Percentiles rank a stretch among this genome's conserved stretches.
Evolutionary conservation across 805 yeast genomes (phyloP).

Genomic region (Lipomyces chichibuensis): DNA sequence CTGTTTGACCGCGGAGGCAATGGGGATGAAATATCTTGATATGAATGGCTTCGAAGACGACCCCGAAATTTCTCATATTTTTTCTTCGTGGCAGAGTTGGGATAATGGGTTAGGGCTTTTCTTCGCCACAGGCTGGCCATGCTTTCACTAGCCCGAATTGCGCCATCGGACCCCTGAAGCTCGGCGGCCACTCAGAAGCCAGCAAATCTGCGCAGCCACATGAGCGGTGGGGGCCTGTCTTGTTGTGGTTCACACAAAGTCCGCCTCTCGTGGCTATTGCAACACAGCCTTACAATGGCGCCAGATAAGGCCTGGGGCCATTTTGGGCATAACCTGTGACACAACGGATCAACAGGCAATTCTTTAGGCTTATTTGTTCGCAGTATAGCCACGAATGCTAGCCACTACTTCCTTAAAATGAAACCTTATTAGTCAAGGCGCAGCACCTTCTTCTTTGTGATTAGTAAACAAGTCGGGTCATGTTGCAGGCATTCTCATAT

Average conservation of each 20-base stretch:
- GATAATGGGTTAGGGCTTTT: neutral
- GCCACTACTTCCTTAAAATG: neutral
- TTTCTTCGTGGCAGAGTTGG: neutral
- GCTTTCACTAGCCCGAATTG: slow-evolving; percentile 5
- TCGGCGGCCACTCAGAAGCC: neutral
- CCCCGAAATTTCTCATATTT: neutral
- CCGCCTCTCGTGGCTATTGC: neutral
- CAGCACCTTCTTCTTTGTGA: neutral
- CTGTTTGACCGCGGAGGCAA: slow-evolving; percentile 2
- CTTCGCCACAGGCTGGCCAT: neutral
- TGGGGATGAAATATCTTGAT: neutral
- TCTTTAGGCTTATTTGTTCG: neutral
- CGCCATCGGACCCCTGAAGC: slow-evolving; percentile 4
- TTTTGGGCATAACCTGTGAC: neutral
- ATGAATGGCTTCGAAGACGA: neutral
- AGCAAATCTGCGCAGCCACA: slow-evolving; percentile 1
- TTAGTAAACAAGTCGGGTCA: no score
- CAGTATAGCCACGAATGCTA: neutral
- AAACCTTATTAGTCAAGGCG: neutral
- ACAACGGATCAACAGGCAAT: neutral
- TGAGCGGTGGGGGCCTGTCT: neutral
- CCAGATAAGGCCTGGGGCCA: neutral
- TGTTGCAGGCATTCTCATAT: neutral
- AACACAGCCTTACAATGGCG: neutral
- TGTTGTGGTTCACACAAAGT: neutral